Percentiles rank a stretch among this genome's conserved stretches.
These are phyloP conservation scores for Gigaspora rosea DNA, from an alignment of 192 early-diverging fungal genomes.

Conservation along the genomic window DNA sequence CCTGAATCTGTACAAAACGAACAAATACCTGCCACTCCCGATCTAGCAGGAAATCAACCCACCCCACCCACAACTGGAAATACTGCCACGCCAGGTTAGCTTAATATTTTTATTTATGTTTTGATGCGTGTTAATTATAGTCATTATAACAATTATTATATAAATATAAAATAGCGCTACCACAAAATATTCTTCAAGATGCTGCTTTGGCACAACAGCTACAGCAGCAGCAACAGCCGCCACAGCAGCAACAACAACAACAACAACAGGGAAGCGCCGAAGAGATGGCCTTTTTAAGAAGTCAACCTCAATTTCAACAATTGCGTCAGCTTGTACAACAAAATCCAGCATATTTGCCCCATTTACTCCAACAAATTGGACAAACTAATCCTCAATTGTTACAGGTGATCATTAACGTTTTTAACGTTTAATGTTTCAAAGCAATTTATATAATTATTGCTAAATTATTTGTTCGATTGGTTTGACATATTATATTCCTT, in stretches of 20 bases:
- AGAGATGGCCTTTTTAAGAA: slow-evolving; percentile 61
- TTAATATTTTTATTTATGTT: neutral
- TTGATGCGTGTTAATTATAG: no score
- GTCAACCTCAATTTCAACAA: slow-evolving; percentile 88
- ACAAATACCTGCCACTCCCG: slow-evolving; percentile 37
- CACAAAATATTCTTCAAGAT: slow-evolving; percentile 64
- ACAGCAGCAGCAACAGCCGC: slow-evolving; percentile 32
- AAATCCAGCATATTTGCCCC: slow-evolving; percentile 85
- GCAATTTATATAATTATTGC: neutral
- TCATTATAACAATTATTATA: neutral
- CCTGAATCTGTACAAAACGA: slow-evolving; percentile 67
- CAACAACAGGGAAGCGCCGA: slow-evolving; percentile 41
- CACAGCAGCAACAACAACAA: slow-evolving; percentile 35
- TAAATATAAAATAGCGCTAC: slow-evolving; percentile 34
- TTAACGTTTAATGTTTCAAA: neutral
- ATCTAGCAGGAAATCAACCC: slow-evolving; percentile 34
- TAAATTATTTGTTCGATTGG: slow-evolving; percentile 18
- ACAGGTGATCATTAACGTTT: slow-evolving; percentile 40
- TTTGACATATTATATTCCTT: neutral
- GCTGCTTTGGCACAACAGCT: slow-evolving; percentile 44
- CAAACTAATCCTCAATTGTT: slow-evolving; percentile 83
- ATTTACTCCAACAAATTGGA: slow-evolving; percentile 81
- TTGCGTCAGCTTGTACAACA: slow-evolving; percentile 83
- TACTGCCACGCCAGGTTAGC: slow-evolving; percentile 35
- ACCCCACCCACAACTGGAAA: slow-evolving; percentile 22